phyloP scores from a whole-genome alignment of 192 early-diverging fungal species.

The Backusella parvicylindrica region DNA sequence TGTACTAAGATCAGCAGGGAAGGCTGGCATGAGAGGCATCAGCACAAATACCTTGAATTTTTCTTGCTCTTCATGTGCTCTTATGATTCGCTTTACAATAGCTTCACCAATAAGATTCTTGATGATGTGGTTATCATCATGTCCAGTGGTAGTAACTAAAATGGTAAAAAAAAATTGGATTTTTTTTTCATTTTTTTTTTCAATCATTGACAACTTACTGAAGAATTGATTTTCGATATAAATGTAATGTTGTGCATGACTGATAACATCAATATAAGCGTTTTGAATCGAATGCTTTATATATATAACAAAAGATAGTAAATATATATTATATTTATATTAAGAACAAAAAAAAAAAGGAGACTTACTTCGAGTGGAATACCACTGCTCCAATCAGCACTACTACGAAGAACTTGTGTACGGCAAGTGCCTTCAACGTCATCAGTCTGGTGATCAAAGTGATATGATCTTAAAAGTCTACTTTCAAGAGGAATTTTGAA shows the following conservation, averaged over 20 bases:
- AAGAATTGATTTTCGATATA: no score
- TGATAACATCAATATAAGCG: slow-evolving; percentile 73
- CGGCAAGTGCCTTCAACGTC: slow-evolving; percentile 55
- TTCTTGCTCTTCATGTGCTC: slow-evolving; percentile 59
- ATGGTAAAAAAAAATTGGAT: neutral
- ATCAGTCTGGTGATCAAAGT: slow-evolving; percentile 43
- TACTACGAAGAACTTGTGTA: slow-evolving; percentile 63
- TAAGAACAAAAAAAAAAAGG: neutral
- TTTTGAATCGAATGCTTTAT: slow-evolving; percentile 72
- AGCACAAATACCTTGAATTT: slow-evolving; percentile 80
- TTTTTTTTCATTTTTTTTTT: neutral
- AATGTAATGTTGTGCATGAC: slow-evolving; percentile 75
- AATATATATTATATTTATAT: neutral
- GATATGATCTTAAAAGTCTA: slow-evolving; percentile 37
- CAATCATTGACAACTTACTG: slow-evolving; percentile 37
- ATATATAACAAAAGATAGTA: no score
- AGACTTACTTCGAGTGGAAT: slow-evolving; percentile 49
- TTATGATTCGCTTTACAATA: slow-evolving; percentile 70
- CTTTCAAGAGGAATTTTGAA: slow-evolving; percentile 44
- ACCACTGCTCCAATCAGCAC: slow-evolving; percentile 64
- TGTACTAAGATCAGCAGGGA: slow-evolving; percentile 75
- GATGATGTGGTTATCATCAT: slow-evolving; percentile 45
- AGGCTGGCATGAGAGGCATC: slow-evolving; percentile 88
- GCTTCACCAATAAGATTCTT: slow-evolving; percentile 84
- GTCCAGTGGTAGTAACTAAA: slow-evolving; percentile 47